Conservation (phyloP, 2,329 filamentous ascomycete genomes). For the Phoma sp. region DNA sequence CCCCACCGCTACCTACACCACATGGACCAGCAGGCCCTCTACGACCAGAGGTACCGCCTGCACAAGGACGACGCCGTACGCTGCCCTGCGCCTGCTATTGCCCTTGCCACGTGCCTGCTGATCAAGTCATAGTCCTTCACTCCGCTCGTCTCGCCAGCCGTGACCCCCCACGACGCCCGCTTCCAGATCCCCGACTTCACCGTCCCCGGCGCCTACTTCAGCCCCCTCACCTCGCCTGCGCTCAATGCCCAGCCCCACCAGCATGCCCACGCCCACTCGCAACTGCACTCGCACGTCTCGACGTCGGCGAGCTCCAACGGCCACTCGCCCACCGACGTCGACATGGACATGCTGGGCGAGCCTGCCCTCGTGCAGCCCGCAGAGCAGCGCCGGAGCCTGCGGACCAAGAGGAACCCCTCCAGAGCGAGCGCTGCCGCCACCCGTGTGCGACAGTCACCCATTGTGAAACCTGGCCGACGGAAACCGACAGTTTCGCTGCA, state of each 20-base stretch:
- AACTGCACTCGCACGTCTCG: slow-evolving; percentile 48
- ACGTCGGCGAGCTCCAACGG: slow-evolving; percentile 59
- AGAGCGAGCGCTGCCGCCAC: slow-evolving; percentile 50
- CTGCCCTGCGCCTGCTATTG: slow-evolving; percentile 34
- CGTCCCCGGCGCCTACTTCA: slow-evolving; percentile 77
- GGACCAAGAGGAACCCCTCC: slow-evolving; percentile 58
- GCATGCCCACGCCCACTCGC: slow-evolving; percentile 37
- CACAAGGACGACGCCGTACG: slow-evolving; percentile 71
- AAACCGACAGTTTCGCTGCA: slow-evolving; percentile 53
- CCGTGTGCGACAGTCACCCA: slow-evolving; percentile 73
- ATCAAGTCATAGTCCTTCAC: slow-evolving; percentile 72
- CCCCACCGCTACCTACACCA: slow-evolving; percentile 61
- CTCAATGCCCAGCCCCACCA: slow-evolving; percentile 70
- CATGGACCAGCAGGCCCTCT: slow-evolving; percentile 65
- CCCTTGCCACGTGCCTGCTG: slow-evolving; percentile 22
- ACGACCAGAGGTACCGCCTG: slow-evolving; percentile 69
- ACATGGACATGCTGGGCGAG: slow-evolving; percentile 54
- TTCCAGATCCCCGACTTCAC: slow-evolving; percentile 65
- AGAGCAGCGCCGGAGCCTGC: slow-evolving; percentile 53
- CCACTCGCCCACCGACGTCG: slow-evolving; percentile 54
- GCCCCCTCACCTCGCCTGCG: slow-evolving; percentile 80
- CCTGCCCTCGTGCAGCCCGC: slow-evolving; percentile 35
- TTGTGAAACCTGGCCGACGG: slow-evolving; percentile 67
- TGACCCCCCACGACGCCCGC: slow-evolving; percentile 77
- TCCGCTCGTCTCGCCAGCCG: slow-evolving; percentile 81